Evolutionary conservation across 352 stramenopile genomes (phyloP), one percentile per base, ranked within the genome.

Genomic region (Phytopythium litorale): DNA sequence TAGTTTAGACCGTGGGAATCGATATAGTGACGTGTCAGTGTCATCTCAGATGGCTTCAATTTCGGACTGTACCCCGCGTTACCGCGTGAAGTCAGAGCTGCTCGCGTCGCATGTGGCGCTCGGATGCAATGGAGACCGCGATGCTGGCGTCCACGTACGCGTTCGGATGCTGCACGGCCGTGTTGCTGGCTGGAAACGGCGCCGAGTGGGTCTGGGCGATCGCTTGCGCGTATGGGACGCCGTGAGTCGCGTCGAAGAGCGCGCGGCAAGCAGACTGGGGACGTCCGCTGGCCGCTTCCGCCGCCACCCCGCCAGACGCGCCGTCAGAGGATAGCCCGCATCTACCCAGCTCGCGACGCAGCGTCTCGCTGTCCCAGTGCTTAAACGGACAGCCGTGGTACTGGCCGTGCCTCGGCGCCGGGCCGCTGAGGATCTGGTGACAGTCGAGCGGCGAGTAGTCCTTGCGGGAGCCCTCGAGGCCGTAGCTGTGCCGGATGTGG

Each of bases 401-500:
- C 60, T 94, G 81, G 2, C 84, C 87, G 11, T 87, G 68, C 8
- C 73, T 71, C 33, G 83, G 87, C 19, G 73, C 59, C 6, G 62
- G 49, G 4, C 73, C 67, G 2, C 65, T 58, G 42, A 88, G 81
- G 43, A 96, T 89, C 37, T 85, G 66, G 32, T 71, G 45, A 54
- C 87, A 96, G 43, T 76, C 61, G 11, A 84, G 58, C 21, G 84
- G 83, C 19, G 68, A 50, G 63, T 94, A 96, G 54, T 92, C 76
- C 58, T 81, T 88, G 12, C 84, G 74, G 16, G 76, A 81, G 0
- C 87, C 87, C 78, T 92, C 87, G 2, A 93, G 72, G 0, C 88
- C 88, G 58, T 96, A 96, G 67, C 76, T 91, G 67, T 97, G 87
- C 16, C 87, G 87, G 57, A 97, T 94, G 65, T 91, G 78, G 58